A percentile compares a stretch with the other conserved stretches of the same genome.
Conservation (phyloP, 2,329 filamentous ascomycete genomes). For the Colletotrichum karsti region DNA sequence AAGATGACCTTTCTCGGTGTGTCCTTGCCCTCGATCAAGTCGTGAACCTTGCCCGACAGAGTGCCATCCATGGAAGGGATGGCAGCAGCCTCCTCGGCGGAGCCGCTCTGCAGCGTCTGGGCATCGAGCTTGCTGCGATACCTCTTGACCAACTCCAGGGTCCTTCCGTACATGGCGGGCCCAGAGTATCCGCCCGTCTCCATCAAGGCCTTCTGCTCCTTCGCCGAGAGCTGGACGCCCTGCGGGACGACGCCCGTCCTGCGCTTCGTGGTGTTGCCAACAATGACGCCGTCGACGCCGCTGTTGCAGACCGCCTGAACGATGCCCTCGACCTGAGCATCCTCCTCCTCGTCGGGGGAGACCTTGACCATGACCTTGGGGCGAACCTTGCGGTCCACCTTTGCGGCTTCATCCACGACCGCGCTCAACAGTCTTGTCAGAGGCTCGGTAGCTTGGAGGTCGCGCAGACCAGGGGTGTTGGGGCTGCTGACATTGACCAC, state of each 20-base stretch:
- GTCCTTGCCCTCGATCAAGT: constrained; percentile 31
- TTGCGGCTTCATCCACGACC: constrained; percentile 81
- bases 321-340: constrained; percentile 86
- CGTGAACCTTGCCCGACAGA: constrained; percentile 35
- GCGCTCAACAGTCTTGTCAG: constrained; percentile 82
- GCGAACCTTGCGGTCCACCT: constrained; percentile 73
- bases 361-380: constrained; percentile 97
- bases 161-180: constrained; percentile 86
- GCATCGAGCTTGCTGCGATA: constrained; percentile 78
- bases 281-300: constrained; percentile 93
- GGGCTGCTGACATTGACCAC: constrained; percentile 98
- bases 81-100: constrained; percentile 38
- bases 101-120: constrained; percentile 47
- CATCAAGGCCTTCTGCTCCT: constrained; percentile 73
- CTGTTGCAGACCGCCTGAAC: constrained; percentile 84
- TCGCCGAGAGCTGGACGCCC: constrained; percentile 68
- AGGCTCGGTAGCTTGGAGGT: constrained; percentile 85
- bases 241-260: constrained; percentile 75
- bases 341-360: constrained; percentile 90
- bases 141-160: constrained; percentile 78
- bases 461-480: constrained; percentile 91
- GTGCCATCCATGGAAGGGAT: constrained; percentile 39
- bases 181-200: constrained; percentile 93
- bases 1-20: constrained; percentile 81
- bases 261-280: constrained; percentile 95